Base-by-base conservation (phyloP, 345 rosid species). In the Populus deltoides region DNA sequence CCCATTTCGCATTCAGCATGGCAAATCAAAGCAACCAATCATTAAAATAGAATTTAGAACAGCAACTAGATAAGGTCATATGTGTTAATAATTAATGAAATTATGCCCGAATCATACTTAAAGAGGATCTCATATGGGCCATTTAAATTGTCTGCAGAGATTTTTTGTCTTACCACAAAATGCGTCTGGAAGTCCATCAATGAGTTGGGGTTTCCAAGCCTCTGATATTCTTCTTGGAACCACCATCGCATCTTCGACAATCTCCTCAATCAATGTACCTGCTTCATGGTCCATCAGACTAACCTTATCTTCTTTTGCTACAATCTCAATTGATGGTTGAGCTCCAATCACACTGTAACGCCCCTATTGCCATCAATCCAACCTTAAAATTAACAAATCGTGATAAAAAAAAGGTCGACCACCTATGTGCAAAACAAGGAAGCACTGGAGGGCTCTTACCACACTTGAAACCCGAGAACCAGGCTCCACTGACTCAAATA, bases 261-360 rank as follows among this genome's bases (percentile, higher is more conserved):
- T 15, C 53, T 93, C 91, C 83, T 93, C 94, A 1, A 86, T 86
- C 80, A 87, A 71, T 62, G 65, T 66, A 15, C 89, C 94, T 45
- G 74, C 76, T 24, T 75, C 88, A 77, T 93, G 96, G 81, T 95
- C 99, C 91, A 92, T 79, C 4, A 92, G 75, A 0, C 85, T 90
- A 69, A 93, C 97, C 77, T 84, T 89, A 80, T 90, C 85, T 75
- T 87, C 97, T 83, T 89, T 91, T 0, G 96, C 97, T 59, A 93
- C 91, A 25, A 93, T 78, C 81, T 93, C 99, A 73, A 95, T 85
- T 20, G 82, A 77, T 0, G 99, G 98, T 43, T 91, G 97, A 71
- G 97, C 93, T 43, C 98, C 98, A 77, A 96, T 85, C 77, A 92
- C 94, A 35, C 94, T 91, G 61, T 88, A 93, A 22, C 97, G 89